Percentiles rank a stretch among this genome's conserved stretches.
Evolutionary conservation across 129 eudicot genomes (phyloP).

Genomic region (Erigeron canadensis): DNA sequence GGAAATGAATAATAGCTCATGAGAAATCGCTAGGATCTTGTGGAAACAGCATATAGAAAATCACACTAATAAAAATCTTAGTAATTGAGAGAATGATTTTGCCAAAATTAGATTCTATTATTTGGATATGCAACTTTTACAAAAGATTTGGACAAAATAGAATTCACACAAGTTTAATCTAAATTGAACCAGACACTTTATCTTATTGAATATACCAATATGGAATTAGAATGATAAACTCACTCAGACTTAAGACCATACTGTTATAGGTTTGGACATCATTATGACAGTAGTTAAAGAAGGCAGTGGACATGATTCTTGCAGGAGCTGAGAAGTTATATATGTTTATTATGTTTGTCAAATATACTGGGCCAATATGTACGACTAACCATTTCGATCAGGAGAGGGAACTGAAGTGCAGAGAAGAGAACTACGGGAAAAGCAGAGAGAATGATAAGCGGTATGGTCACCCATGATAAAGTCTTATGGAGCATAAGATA

Average conservation of each 20-base stretch:
- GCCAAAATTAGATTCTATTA: too few relatives aligned
- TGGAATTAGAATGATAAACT: not conserved
- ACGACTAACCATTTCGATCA: constrained; percentile 42
- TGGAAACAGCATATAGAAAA: too few relatives aligned
- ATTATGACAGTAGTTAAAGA: constrained; percentile 4
- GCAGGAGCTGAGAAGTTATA: not conserved
- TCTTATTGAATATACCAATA: not conserved
- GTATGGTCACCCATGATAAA: constrained; percentile 44
- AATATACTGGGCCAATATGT: constrained; percentile 40
- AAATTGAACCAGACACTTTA: not conserved
- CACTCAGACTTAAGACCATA: not conserved
- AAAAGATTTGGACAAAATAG: not conserved
- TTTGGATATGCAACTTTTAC: too few relatives aligned
- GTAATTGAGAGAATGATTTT: too few relatives aligned
- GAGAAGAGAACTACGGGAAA: constrained; percentile 40
- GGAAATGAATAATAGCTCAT: too few relatives aligned
- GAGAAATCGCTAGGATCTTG: too few relatives aligned
- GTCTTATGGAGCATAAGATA: constrained; percentile 35
- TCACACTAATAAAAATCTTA: too few relatives aligned
- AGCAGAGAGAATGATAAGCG: constrained; percentile 37
- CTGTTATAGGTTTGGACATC: not conserved
- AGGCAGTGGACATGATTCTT: constrained; percentile 1
- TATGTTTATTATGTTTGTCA: constrained; percentile 31
- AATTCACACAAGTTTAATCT: not conserved
- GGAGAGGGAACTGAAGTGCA: constrained; percentile 46